Evolutionary conservation across 176 grass and related monocot species (phyloP).

Genomic region (Oryza officinalis): DNA sequence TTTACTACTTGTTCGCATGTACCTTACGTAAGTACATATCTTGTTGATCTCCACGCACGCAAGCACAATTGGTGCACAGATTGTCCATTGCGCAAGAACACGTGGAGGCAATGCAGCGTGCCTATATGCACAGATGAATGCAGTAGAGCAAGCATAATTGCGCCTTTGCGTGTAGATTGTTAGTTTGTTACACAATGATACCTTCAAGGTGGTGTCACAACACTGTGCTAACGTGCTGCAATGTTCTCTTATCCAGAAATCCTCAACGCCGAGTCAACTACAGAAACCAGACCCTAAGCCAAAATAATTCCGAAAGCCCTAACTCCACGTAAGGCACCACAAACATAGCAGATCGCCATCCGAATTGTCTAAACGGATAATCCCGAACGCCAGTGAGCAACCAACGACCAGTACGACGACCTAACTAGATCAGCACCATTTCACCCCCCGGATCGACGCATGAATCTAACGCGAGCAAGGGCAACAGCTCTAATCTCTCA

Average conservation of each 20-base stretch:
- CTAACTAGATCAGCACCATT: constrained; percentile 25
- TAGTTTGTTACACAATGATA: not conserved
- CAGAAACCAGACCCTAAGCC: not conserved
- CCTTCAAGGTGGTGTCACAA: not conserved
- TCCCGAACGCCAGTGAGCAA: not conserved
- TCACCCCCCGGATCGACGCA: constrained; percentile 14
- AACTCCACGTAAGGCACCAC: not conserved
- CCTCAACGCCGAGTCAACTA: not conserved
- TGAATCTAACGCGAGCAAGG: not conserved
- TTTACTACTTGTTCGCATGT: not conserved
- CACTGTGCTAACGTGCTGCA: not conserved
- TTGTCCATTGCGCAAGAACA: not conserved
- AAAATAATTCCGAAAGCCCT: not conserved
- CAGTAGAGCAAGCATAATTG: not conserved
- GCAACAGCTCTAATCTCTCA: not conserved
- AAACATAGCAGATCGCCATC: not conserved
- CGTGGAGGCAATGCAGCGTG: not conserved
- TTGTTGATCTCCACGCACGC: not conserved
- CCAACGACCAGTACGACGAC: not conserved
- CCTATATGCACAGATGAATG: not conserved
- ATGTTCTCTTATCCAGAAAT: not conserved
- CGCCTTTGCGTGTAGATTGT: not conserved
- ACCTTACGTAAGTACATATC: not conserved
- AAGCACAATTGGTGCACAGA: not conserved
- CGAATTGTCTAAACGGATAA: not conserved